These are phyloP conservation scores for Colletotrichum trifolii DNA, from an alignment of 2,329 filamentous ascomycete genomes.

Conservation along the genomic window DNA sequence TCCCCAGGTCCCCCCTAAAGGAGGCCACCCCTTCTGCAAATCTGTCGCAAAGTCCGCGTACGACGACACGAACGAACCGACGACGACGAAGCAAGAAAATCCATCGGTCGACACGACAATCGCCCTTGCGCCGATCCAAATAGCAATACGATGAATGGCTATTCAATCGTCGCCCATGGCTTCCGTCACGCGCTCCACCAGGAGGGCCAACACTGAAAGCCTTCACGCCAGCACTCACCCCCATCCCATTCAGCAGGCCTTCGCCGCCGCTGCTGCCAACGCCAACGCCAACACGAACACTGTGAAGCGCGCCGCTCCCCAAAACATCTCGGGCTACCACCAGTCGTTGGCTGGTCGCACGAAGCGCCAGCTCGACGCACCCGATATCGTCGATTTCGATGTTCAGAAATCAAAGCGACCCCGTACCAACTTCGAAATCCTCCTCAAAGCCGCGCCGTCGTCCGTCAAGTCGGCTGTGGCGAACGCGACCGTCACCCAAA, in stretches of 20 bases:
- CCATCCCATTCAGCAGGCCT: constrained; percentile 39
- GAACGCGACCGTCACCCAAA: constrained; percentile 28
- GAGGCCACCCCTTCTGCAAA: too few relatives aligned
- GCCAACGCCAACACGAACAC: constrained; percentile 42
- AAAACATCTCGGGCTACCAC: constrained; percentile 46
- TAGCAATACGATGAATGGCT: constrained; percentile 44
- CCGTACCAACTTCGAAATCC: constrained; percentile 65
- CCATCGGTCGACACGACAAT: constrained; percentile 31
- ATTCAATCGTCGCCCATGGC: constrained; percentile 55
- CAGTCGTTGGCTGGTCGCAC: constrained; percentile 51
- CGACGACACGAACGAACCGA: too few relatives aligned
- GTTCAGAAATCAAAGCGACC: constrained; percentile 59
- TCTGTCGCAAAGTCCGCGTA: too few relatives aligned
- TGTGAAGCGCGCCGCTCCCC: constrained; percentile 44
- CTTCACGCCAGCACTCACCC: constrained; percentile 42
- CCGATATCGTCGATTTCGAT: constrained; percentile 56
- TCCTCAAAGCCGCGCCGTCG: constrained; percentile 42
- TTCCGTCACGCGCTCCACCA: constrained; percentile 62
- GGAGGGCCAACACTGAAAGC: constrained; percentile 57
- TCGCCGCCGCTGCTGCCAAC: constrained; percentile 39
- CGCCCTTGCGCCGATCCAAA: constrained; percentile 26
- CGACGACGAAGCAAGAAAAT: background rate
- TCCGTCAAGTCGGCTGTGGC: constrained; percentile 39
- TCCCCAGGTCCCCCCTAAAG: too few relatives aligned
- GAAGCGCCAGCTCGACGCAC: constrained; percentile 60